Evolutionary conservation across 495 filamentous ascomycete species (phyloP).

Genomic region (Polyplosphaeria fusca): DNA sequence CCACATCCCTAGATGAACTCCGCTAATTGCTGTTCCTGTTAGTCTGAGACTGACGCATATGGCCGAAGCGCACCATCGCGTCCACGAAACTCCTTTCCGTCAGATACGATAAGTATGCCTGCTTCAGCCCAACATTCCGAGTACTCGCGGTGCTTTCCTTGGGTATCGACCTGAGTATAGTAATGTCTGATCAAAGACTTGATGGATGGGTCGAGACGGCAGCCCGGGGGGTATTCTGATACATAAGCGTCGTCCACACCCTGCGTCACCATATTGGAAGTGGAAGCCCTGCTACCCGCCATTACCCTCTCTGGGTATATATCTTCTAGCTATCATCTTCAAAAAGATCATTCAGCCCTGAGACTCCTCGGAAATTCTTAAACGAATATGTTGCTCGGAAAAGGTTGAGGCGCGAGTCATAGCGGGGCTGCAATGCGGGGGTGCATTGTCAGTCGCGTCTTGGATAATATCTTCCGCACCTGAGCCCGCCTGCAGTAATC

Average conservation of each 20-base stretch:
- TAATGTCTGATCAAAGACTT: slow-evolving; percentile 10
- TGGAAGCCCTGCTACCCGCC: no score
- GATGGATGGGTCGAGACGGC: slow-evolving; percentile 3
- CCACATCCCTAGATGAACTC: slow-evolving; percentile 11
- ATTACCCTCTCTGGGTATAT: not conserved
- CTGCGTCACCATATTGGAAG: not conserved
- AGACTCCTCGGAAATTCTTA: slow-evolving; percentile 10
- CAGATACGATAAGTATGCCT: slow-evolving; percentile 4
- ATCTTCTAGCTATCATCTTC: not conserved
- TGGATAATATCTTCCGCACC: slow-evolving; percentile 23
- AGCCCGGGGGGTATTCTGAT: slow-evolving; percentile 11
- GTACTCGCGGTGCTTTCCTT: slow-evolving; percentile 10
- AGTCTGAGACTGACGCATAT: no score
- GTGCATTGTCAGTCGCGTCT: not conserved
- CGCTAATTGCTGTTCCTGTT: not conserved
- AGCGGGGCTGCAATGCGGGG: slow-evolving; percentile 14
- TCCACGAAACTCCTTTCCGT: slow-evolving; percentile 6
- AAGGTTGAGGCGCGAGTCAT: slow-evolving; percentile 13
- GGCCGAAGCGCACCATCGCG: not conserved
- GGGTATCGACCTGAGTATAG: slow-evolving; percentile 16
- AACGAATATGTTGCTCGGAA: slow-evolving; percentile 1
- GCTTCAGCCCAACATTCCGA: slow-evolving; percentile 12
- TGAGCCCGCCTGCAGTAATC: not conserved
- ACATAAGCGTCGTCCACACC: slow-evolving; percentile 1
- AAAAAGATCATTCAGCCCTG: not conserved